A percentile compares a stretch with the other conserved stretches of the same genome.
Conservation (phyloP, 2,329 filamentous ascomycete species). For the Gnomoniopsis smithogilvyi region DNA sequence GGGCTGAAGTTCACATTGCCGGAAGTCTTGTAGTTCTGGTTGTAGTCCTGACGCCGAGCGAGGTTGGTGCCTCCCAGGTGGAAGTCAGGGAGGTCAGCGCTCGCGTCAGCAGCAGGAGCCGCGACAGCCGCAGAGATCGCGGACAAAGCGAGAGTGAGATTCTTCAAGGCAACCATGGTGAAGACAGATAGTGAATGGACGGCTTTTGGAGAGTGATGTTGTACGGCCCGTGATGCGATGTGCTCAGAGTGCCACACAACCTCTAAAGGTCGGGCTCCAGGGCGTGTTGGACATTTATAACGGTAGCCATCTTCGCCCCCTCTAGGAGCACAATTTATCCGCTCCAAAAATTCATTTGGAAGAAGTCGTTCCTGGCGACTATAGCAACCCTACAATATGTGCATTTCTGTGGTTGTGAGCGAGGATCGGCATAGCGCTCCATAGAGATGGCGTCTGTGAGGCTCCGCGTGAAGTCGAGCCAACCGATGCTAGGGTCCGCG, state of each 20-base stretch:
- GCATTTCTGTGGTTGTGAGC: neutral
- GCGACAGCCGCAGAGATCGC: slow-evolving; percentile 23
- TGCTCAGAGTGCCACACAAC: neutral
- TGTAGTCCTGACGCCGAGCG: slow-evolving; percentile 32
- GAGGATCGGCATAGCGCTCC: neutral
- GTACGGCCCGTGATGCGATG: neutral
- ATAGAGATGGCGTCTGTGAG: neutral
- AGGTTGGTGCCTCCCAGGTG: slow-evolving; percentile 24
- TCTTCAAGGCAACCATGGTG: slow-evolving; percentile 24
- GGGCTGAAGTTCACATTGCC: slow-evolving; percentile 32
- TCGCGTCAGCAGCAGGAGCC: slow-evolving; percentile 20
- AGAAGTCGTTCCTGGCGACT: neutral
- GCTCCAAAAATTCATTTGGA: neutral
- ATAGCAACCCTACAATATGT: neutral
- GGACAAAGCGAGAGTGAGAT: slow-evolving; percentile 22
- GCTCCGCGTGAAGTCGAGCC: neutral
- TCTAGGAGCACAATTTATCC: neutral
- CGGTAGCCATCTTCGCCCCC: neutral
- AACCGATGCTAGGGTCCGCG: neutral
- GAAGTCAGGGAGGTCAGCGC: slow-evolving; percentile 25
- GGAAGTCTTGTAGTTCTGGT: slow-evolving; percentile 38
- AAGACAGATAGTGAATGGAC: neutral
- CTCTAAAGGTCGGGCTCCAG: neutral
- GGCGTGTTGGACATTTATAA: neutral
- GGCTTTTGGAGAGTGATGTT: neutral